These are phyloP conservation scores for Plasmodium vinckei DNA, from an alignment of 169 alveolate genomes.

Conservation along the genomic window DNA sequence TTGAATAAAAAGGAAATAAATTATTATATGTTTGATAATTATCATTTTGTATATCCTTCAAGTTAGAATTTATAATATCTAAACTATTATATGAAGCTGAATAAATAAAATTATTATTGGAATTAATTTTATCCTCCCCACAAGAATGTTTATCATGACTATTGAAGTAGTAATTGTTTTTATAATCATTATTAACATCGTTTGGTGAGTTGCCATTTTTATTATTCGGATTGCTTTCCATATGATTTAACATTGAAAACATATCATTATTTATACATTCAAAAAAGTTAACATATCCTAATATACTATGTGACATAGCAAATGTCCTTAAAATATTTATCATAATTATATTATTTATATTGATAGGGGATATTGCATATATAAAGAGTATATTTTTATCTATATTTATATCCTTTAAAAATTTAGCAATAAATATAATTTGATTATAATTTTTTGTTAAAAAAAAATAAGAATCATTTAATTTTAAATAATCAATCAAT, in stretches of 20 bases:
- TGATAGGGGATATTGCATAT: constrained; percentile 44
- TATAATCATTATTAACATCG: neutral
- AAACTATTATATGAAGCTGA: neutral
- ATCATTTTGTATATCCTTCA: neutral
- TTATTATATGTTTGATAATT: neutral
- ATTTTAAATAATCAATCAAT: constrained; percentile 39
- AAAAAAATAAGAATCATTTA: constrained; percentile 55
- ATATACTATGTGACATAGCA: constrained; percentile 46
- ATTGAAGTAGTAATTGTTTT: neutral
- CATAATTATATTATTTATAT: constrained; percentile 34
- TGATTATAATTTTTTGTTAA: constrained; percentile 64
- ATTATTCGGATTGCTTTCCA: neutral
- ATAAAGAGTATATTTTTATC: constrained; percentile 16
- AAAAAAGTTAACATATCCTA: constrained; percentile 65
- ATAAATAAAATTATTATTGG: neutral
- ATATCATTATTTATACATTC: constrained; percentile 30
- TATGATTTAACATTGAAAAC: too few relatives aligned
- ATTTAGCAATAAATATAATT: constrained; percentile 45
- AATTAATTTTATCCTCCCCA: neutral
- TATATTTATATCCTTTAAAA: constrained; percentile 17
- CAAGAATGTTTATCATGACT: neutral
- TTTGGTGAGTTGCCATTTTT: neutral
- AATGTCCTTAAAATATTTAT: constrained; percentile 32
- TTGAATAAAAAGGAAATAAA: neutral
- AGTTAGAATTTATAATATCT: neutral